Conservation (phyloP, 1,139 yeast species). For the Saccharomyces uvarum region DNA sequence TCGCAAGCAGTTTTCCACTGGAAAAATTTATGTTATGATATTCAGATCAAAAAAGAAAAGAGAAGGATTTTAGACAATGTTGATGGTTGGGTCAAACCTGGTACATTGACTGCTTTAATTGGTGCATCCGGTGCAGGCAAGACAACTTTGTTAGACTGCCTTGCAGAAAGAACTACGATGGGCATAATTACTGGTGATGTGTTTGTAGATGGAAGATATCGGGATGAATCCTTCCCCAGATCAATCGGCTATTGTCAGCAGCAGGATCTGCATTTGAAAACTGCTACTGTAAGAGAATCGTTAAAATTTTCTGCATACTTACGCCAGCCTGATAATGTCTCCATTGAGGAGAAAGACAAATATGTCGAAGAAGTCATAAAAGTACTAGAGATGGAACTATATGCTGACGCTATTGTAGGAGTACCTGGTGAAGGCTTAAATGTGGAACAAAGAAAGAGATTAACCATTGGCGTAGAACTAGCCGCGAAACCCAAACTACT, state of each 20-base stretch:
- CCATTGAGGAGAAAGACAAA: constrained; percentile 41
- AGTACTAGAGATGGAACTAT: constrained; percentile 44
- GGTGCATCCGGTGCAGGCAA: constrained; percentile 72
- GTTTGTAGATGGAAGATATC: constrained; percentile 46
- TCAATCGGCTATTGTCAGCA: constrained; percentile 56
- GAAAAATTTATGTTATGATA: constrained; percentile 39
- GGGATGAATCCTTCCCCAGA: constrained; percentile 44
- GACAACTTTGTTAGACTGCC: constrained; percentile 51
- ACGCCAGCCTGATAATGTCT: constrained; percentile 41
- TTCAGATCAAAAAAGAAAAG: constrained; percentile 31
- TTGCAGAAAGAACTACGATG: constrained; percentile 46
- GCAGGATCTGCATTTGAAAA: constrained; percentile 49
- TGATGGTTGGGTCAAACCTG: constrained; percentile 47
- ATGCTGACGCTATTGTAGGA: constrained; percentile 53
- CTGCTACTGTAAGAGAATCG: constrained; percentile 50
- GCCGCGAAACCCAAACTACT: constrained; percentile 45
- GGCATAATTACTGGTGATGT: constrained; percentile 53
- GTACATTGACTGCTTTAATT: constrained; percentile 54
- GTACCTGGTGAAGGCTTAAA: constrained; percentile 47
- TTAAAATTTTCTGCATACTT: constrained; percentile 47
- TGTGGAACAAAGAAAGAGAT: constrained; percentile 55
- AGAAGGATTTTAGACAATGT: constrained; percentile 39
- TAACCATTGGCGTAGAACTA: constrained; percentile 50
- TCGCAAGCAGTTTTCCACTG: constrained; percentile 35
- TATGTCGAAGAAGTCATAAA: constrained; percentile 46